Conservation (phyloP, 2,329 filamentous ascomycete species). For the Trichoderma guizhouense region DNA sequence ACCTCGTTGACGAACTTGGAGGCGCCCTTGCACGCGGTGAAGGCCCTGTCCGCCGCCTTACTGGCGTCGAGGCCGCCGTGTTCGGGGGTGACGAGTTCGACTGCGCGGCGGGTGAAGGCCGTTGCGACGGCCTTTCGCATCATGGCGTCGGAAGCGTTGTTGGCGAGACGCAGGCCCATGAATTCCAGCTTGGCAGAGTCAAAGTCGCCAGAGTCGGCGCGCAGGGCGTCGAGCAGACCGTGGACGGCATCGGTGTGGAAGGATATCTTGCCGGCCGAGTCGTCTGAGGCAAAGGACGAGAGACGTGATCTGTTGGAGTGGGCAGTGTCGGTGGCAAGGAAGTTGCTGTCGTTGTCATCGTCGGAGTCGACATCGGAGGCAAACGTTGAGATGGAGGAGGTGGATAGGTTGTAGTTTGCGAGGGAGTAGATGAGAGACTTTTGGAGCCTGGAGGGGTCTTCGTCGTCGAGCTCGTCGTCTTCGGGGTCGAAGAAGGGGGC, state of each 20-base stretch:
- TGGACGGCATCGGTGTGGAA: constrained; percentile 87
- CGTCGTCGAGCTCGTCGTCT: constrained; percentile 48
- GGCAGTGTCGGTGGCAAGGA: constrained; percentile 37
- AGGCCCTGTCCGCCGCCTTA: constrained; percentile 61
- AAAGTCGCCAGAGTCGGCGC: constrained; percentile 72
- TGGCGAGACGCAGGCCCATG: constrained; percentile 85
- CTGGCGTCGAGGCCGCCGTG: constrained; percentile 54
- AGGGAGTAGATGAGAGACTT: constrained; percentile 55
- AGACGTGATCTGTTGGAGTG: constrained; percentile 58
- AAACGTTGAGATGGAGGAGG: constrained; percentile 55
- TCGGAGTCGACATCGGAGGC: constrained; percentile 65
- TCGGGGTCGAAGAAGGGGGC: constrained; percentile 46
- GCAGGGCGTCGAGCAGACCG: constrained; percentile 82
- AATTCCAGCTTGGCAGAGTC: constrained; percentile 83
- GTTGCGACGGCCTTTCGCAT: constrained; percentile 83
- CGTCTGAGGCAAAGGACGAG: constrained; percentile 70
- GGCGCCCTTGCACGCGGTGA: constrained; percentile 53
- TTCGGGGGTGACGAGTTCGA: constrained; percentile 59
- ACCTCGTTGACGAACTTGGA: constrained; percentile 56
- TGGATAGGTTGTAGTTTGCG: constrained; percentile 50
- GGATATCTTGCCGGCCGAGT: constrained; percentile 53
- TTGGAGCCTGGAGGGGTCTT: constrained; percentile 51
- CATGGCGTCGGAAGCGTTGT: constrained; percentile 84
- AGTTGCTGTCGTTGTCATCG: constrained; percentile 65
- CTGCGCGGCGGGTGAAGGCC: constrained; percentile 78